Base-by-base conservation (phyloP, 305 asterid genomes). In the Petunia hybrid region DNA sequence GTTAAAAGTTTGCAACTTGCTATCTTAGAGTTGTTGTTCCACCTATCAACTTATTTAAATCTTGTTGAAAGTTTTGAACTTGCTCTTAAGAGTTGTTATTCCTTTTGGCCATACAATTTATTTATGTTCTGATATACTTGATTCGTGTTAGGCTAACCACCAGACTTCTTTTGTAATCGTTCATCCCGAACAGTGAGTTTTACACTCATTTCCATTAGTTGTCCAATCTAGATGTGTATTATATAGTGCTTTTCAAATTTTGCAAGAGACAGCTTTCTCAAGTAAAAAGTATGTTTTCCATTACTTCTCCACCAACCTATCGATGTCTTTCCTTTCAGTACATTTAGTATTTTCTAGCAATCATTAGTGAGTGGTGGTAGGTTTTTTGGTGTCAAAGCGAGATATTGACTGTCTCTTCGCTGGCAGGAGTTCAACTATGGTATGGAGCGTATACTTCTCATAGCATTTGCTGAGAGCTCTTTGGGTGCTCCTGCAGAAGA, bases 361-460 rank as follows among this genome's bases (percentile, higher is more conserved):
- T 36, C 65, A 67, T 16, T 66, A 48, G 31, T 39, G 82, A 40
- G 40, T 12, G 36, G 5, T 3, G 41, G 22, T 68, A 55, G 59
- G 38, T 36, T 16, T 8, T 41, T 69, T 56, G 43, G 61, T 41
- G 48, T 53, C 10, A 42, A 5, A 36, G 8, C 10, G 67, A 53
- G 41, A 56, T 1, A 42, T 51, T 68, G 39, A 6, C 40, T 38
- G 3, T 42, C 31, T 55, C 71, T 86, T 61, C 81, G 41, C 60
- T 87, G 82, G 86, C 93, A 94, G 98, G 98, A 92, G 87, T 94
- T 92, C 85, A 91, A 92, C 88, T 86, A 83, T 73, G 97, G 97
- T 2, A 78, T 92, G 61, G 97, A 92, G 91, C 89, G 89, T 36
- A 36, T 92, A 83, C 86, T 92, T 83, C 94, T 92, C 35, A 13